Percentiles rank a stretch among this genome's conserved stretches.
Conservation (phyloP, 2,329 filamentous ascomycete genomes). For the Epichloe aotearoae region DNA sequence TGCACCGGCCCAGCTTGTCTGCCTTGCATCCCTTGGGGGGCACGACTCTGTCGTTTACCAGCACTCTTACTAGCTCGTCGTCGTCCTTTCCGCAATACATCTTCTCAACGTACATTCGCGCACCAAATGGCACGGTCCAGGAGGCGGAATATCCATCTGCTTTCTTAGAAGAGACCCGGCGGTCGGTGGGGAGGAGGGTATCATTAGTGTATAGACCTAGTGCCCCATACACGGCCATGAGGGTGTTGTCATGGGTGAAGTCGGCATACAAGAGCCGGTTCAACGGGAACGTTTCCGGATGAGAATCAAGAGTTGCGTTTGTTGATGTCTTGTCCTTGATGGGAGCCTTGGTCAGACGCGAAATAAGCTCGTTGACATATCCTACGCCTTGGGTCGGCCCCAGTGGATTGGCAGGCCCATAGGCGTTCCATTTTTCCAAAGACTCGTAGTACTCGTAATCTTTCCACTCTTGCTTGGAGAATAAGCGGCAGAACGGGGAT, state of each 20-base stretch:
- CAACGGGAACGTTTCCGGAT: constrained; percentile 60
- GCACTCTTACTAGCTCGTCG: constrained; percentile 62
- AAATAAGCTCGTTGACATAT: constrained; percentile 76
- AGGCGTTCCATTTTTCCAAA: constrained; percentile 76
- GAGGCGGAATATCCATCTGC: constrained; percentile 59
- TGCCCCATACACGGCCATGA: constrained; percentile 63
- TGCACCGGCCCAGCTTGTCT: constrained; percentile 60
- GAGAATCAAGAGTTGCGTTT: constrained; percentile 62
- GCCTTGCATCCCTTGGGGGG: constrained; percentile 56
- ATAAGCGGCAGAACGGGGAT: constrained; percentile 65
- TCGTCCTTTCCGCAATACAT: constrained; percentile 46
- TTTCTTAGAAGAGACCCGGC: constrained; percentile 34
- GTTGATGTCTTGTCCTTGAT: constrained; percentile 63
- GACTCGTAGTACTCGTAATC: constrained; percentile 71
- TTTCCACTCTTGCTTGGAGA: constrained; percentile 59
- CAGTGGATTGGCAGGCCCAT: constrained; percentile 61
- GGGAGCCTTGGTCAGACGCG: constrained; percentile 55
- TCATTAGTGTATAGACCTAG: constrained; percentile 66
- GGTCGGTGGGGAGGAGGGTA: constrained; percentile 35
- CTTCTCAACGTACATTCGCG: constrained; percentile 77
- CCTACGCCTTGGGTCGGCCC: constrained; percentile 79
- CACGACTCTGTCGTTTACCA: constrained; percentile 76
- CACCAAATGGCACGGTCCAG: constrained; percentile 73
- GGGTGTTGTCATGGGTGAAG: constrained; percentile 85
- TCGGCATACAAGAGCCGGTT: constrained; percentile 62